Evolutionary conservation across 1,139 yeast genomes (phyloP).

Genomic region (Suhomyces coccinellae): DNA sequence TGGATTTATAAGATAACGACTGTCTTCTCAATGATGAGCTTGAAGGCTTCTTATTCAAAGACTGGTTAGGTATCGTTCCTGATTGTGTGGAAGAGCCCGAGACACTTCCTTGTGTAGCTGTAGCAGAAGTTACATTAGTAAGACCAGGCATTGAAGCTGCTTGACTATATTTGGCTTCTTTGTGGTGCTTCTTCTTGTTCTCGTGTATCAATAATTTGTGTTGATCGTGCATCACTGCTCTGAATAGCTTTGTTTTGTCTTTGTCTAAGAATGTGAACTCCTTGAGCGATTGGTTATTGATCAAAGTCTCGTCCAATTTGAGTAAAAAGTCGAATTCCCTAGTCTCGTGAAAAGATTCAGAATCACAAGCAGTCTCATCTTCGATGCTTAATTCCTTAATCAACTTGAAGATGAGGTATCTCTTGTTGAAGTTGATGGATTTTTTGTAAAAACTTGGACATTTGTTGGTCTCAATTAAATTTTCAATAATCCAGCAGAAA

Average conservation of each 20-base stretch:
- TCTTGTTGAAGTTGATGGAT: constrained; percentile 43
- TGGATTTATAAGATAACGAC: constrained; percentile 42
- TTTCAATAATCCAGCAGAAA: constrained; percentile 64
- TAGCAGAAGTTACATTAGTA: neutral
- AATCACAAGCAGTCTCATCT: constrained; percentile 25
- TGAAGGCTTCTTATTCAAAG: constrained; percentile 35
- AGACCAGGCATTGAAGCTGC: neutral
- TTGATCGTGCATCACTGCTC: constrained; percentile 36
- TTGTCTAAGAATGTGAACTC: constrained; percentile 32
- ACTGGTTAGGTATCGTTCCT: constrained; percentile 1
- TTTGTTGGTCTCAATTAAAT: constrained; percentile 38
- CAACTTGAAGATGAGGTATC: constrained; percentile 43
- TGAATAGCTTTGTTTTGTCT: constrained; percentile 32
- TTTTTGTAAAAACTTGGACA: constrained; percentile 35
- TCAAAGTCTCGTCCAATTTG: constrained; percentile 41
- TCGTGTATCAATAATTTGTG: constrained; percentile 35
- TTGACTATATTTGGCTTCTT: constrained; percentile 17
- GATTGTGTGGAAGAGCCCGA: neutral
- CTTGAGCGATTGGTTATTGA: constrained; percentile 27
- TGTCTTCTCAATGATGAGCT: constrained; percentile 39
- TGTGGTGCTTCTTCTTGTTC: constrained; percentile 34
- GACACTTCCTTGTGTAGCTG: constrained; percentile 1
- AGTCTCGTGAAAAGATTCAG: constrained; percentile 37
- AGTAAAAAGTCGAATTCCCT: constrained; percentile 49
- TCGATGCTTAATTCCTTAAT: constrained; percentile 45